These are phyloP conservation scores for Candida rishiriensis DNA, from an alignment of 805 yeast genomes.

Conservation along the genomic window DNA sequence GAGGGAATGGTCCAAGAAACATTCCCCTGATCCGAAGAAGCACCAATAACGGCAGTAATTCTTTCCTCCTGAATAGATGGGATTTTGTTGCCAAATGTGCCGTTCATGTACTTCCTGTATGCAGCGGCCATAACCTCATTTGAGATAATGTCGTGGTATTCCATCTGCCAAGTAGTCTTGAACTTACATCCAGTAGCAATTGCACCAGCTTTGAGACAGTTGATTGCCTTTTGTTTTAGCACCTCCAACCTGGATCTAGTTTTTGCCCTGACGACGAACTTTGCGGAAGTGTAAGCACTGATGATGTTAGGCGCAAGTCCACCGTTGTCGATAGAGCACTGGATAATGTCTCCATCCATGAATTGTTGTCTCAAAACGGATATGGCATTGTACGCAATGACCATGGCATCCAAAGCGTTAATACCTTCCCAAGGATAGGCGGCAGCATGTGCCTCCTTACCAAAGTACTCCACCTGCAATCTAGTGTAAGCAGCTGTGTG, in stretches of 20 bases:
- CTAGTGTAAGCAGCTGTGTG: slow-evolving; percentile 17
- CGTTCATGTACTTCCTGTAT: slow-evolving; percentile 16
- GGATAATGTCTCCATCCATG: slow-evolving; percentile 22
- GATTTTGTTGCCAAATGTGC: slow-evolving; percentile 6
- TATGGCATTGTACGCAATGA: slow-evolving; percentile 21
- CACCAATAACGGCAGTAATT: slow-evolving; percentile 13
- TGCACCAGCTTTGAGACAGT: slow-evolving; percentile 23
- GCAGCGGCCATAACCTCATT: slow-evolving; percentile 16
- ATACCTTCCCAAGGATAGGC: slow-evolving; percentile 27
- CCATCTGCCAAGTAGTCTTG: slow-evolving; percentile 29
- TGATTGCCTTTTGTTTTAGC: slow-evolving; percentile 23
- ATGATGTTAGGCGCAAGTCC: slow-evolving; percentile 25
- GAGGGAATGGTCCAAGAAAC: slow-evolving; percentile 22
- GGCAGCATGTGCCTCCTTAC: slow-evolving; percentile 28
- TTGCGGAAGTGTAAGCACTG: slow-evolving; percentile 19
- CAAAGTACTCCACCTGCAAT: slow-evolving; percentile 18
- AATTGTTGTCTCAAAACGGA: slow-evolving; percentile 27
- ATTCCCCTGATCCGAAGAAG: slow-evolving; percentile 23
- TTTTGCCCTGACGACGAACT: slow-evolving; percentile 14
- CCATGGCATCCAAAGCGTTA: slow-evolving; percentile 29
- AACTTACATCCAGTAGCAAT: slow-evolving; percentile 31
- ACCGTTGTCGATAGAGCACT: slow-evolving; percentile 21
- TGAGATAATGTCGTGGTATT: slow-evolving; percentile 20
- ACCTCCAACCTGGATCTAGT: slow-evolving; percentile 16
- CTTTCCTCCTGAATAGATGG: slow-evolving; percentile 9